Base-by-base conservation (phyloP, 495 filamentous ascomycete genomes). In the Hyaloscypha finlandica region DNA sequence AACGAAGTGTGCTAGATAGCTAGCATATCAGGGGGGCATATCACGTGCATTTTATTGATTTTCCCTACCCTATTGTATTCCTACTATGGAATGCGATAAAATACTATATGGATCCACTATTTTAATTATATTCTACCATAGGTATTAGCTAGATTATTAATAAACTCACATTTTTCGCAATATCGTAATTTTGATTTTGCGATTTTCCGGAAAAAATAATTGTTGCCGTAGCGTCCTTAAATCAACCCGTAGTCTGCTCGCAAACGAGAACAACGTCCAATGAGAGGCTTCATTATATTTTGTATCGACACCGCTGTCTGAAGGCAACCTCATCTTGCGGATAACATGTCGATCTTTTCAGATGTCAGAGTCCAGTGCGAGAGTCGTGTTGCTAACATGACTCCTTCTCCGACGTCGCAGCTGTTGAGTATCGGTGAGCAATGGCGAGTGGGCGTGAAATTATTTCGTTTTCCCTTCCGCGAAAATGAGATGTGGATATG, bases 301-400 rank as follows among this genome's bases (percentile, higher is more conserved):
- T 61, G n/a, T 8, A 19, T 45, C 33, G 32, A 53, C 45, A 42
- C 55, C 4, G 57, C 12, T 57, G 39, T 30, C 25, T 9, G 14
- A 56, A 25, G 22, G 31, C 8, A 33, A 33, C 30, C 62, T 37
- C 31, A 19, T 35, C 52, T 55, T 3, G n/a, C 52, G 29, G 31
- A 56, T 56, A 56, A 22, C 31, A 20, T 61, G 65, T 61, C 32
- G 65, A 67, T 67, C 65, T 9, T 31, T 67, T 14, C 8, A 61
- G 31, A 56, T 30, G 32, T 55, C 57, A 39, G 51, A 16, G 31
- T 31, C 64, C 31, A 37, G 6, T 42, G 19, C 22, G 9, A 42
- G 25, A 14, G 39, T 37, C 30, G 20, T 22, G 57, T 48, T 5
- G 11, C n/a, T 42, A 55, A 56, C 57, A 56, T 67, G 57, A 67